Evolutionary conservation across 208 protist species (phyloP).

Genomic region (Naegleria lovaniensis): DNA sequence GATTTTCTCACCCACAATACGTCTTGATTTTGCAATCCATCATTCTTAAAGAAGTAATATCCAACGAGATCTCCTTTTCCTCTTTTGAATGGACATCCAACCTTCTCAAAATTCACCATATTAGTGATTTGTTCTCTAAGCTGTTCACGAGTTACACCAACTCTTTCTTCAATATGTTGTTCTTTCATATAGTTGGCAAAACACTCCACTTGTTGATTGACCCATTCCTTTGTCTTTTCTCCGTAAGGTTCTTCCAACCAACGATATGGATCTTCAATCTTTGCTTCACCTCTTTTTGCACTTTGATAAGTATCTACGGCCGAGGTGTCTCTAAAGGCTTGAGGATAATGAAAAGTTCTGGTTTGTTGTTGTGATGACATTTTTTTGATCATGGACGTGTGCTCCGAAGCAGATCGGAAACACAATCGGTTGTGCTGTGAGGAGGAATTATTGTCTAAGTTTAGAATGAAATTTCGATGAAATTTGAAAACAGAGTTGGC

Average conservation of each 20-base stretch:
- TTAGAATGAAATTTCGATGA: no score
- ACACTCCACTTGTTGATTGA: constrained; percentile 65
- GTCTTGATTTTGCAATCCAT: constrained; percentile 77
- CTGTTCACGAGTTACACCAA: neutral
- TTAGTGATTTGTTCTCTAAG: constrained; percentile 17
- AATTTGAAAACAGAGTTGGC: no score
- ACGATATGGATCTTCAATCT: constrained; percentile 64
- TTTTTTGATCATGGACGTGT: no score
- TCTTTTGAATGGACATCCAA: constrained; percentile 54
- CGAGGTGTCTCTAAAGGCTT: neutral
- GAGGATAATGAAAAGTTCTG: neutral
- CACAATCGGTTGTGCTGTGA: no score
- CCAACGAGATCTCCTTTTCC: constrained; percentile 65
- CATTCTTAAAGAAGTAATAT: constrained; percentile 81
- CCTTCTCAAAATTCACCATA: constrained; percentile 70
- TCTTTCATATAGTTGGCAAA: constrained; percentile 58
- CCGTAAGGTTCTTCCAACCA: constrained; percentile 79
- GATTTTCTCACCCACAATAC: constrained; percentile 54
- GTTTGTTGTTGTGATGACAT: no score
- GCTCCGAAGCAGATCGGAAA: no score
- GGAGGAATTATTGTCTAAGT: no score
- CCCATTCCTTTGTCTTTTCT: constrained; percentile 73
- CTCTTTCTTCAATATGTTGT: neutral
- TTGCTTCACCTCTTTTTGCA: neutral
- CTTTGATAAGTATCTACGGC: neutral